Conservation (phyloP, 2,329 filamentous ascomycete genomes). For the Escovopsis sp. region DNA sequence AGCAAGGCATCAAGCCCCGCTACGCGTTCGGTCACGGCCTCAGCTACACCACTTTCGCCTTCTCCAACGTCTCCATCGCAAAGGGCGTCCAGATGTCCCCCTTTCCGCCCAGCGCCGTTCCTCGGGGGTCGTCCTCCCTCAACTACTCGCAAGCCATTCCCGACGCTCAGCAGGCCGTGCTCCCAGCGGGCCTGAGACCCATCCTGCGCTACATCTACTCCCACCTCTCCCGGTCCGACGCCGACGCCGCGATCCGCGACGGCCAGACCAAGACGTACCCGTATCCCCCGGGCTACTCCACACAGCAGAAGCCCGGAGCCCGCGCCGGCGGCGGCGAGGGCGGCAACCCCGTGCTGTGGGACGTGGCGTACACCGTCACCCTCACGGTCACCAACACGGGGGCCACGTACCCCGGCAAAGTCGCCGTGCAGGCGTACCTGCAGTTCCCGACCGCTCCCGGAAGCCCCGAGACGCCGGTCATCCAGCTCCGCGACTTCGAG, state of each 20-base stretch:
- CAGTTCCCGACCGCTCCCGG: slow-evolving; percentile 21
- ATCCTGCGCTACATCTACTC: slow-evolving; percentile 57
- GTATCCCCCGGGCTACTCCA: slow-evolving; percentile 54
- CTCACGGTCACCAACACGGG: slow-evolving; percentile 41
- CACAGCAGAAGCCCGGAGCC: slow-evolving; percentile 26
- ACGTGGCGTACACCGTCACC: slow-evolving; percentile 26
- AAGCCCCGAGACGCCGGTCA: slow-evolving; percentile 45
- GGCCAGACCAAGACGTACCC: slow-evolving; percentile 30
- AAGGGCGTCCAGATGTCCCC: slow-evolving; percentile 28
- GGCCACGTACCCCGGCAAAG: slow-evolving; percentile 24
- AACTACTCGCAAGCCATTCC: slow-evolving; percentile 37
- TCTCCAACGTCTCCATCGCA: slow-evolving; percentile 35
- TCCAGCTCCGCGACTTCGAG: slow-evolving; percentile 58
- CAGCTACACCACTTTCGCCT: slow-evolving; percentile 61
- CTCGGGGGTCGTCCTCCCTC: slow-evolving; percentile 25
- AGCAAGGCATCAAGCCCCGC: slow-evolving; percentile 54
- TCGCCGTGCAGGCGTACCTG: slow-evolving; percentile 31
- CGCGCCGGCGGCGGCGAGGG: slow-evolving; percentile 54
- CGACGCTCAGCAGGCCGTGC: slow-evolving; percentile 37
- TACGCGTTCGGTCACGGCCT: slow-evolving; percentile 82
- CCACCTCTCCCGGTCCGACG: slow-evolving; percentile 35
- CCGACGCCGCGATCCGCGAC: slow-evolving; percentile 25
- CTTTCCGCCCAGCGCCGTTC: slow-evolving; percentile 18
- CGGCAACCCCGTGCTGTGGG: slow-evolving; percentile 53
- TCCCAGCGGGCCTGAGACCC: slow-evolving; percentile 42